These are phyloP conservation scores for Beauveria rudraprayagi DNA, from an alignment of 2,329 filamentous ascomycete genomes.

Conservation along the genomic window DNA sequence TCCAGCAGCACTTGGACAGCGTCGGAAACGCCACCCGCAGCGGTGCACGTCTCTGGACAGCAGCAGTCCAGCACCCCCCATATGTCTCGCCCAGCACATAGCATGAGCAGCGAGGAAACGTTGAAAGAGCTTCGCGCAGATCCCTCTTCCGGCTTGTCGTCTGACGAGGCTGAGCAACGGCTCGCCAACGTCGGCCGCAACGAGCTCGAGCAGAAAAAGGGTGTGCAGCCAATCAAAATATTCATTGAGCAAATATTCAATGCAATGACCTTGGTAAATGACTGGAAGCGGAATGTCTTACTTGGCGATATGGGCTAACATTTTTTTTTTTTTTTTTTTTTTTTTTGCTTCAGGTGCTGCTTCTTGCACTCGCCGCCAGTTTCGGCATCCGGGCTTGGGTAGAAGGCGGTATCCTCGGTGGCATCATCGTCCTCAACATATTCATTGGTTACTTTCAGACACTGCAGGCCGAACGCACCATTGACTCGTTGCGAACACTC, in stretches of 20 bases:
- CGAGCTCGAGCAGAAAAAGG: slow-evolving; percentile 38
- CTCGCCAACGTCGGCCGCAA: slow-evolving; percentile 50
- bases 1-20: background rate
- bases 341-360: slow-evolving; percentile 29
- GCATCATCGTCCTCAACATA: slow-evolving; percentile 45
- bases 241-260: slow-evolving; percentile 49
- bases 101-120: slow-evolving; percentile 1
- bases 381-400: slow-evolving; percentile 44
- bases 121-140: slow-evolving; percentile 42
- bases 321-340: background rate
- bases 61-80: slow-evolving; percentile 26
- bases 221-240: slow-evolving; percentile 50
- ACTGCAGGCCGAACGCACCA: slow-evolving; percentile 33
- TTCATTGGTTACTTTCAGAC: slow-evolving; percentile 39
- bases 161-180: slow-evolving; percentile 41
- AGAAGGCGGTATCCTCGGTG: slow-evolving; percentile 42
- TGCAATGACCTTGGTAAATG: slow-evolving; percentile 45
- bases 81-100: slow-evolving; percentile 49
- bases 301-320: background rate
- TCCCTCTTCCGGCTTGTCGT: slow-evolving; percentile 44
- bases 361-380: slow-evolving; percentile 50
- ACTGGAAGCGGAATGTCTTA: background rate
- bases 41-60: slow-evolving; percentile 25
- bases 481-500: slow-evolving; percentile 30
- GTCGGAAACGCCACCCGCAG: background rate